Evolutionary conservation across 1,284 basidiomycete genomes (phyloP), one percentile per base, ranked within the genome.

Genomic region (Marasmius oreades): DNA sequence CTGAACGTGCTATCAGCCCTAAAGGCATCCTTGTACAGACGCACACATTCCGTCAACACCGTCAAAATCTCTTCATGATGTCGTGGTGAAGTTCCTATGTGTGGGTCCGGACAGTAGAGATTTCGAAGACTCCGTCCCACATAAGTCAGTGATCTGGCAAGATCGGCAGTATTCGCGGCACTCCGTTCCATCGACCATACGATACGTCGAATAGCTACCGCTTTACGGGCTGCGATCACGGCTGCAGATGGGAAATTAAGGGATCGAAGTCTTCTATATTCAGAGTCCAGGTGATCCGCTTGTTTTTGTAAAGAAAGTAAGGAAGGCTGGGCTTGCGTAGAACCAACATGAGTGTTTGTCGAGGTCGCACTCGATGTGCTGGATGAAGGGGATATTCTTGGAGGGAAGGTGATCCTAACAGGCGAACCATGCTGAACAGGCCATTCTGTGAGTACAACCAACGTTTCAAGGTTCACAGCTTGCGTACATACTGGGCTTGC

Each of bases 101-200:
- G 51, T n/a, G 48, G 37, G 22, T 53, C 57, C 10, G 20, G 39
- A 42, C 52, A 51, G 42, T 56, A 39, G 28, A 59, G 33, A 34
- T 59, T 55, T 45, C 52, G 53, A 16, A 59, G 44, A 54, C 58
- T 51, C 18, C 58, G 33, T 4, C 51, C 52, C 11, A 59, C 28
- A 47, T 59, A 59, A n/a, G 54, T 59, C 26, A 59, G 47, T 11
- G 58, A 59, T 37, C 55, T 53, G 8, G 58, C 58, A 14, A 59
- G 52, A n/a, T 55, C 58, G 5, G 45, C 46, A 6, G 47, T 37
- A n/a, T 52, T 54, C 16, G 28, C 44, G 23, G 48, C 46, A 24
- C 50, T 56, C 31, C 36, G 33, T 31, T 56, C 51, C 46, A 34
- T 45, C 14, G 51, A 43, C 20, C 46, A 45, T 7, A 46, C 43